A percentile compares a stretch with the other conserved stretches of the same genome.
phyloP scores from a whole-genome alignment of 305 asterid genomes.

The Stenogyne calaminthoides region DNA sequence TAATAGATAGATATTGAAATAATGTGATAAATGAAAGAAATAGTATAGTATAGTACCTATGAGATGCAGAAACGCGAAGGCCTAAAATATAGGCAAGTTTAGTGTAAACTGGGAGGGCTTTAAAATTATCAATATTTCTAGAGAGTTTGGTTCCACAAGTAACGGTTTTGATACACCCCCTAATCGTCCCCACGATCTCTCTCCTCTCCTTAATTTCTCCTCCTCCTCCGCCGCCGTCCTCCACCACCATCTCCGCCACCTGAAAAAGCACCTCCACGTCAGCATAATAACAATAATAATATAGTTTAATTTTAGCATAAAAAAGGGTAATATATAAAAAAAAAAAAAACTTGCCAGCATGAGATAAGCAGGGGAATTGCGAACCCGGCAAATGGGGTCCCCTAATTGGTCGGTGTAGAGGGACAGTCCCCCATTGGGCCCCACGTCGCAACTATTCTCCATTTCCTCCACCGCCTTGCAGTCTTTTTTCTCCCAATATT shows the following conservation, averaged over 20 bases:
- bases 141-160: constrained; percentile 65
- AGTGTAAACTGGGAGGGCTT: constrained; percentile 55
- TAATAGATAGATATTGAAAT: too few relatives aligned
- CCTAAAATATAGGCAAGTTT: constrained; percentile 84
- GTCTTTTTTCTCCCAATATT: constrained; percentile 61
- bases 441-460: constrained; percentile 82
- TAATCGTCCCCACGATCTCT: constrained; percentile 80
- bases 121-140: constrained; percentile 26
- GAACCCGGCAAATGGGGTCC: constrained; percentile 93
- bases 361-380: constrained; percentile 83
- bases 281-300: not conserved
- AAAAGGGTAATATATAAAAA: not conserved
- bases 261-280: not conserved
- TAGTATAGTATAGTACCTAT: constrained; percentile 66
- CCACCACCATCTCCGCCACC: constrained; percentile 89
- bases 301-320: not conserved
- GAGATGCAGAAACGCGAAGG: constrained; percentile 86
- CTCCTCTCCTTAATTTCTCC: not conserved
- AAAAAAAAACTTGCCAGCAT: constrained; percentile 70
- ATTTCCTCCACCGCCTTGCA: constrained; percentile 61
- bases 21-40: too few relatives aligned
- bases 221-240: constrained; percentile 29
- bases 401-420: constrained; percentile 87
- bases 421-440: constrained; percentile 69
- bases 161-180: constrained; percentile 85